Percentiles rank a stretch among this genome's conserved stretches.
These are phyloP conservation scores for Phlyctochytrium arcticum DNA, from an alignment of 192 early-diverging fungal genomes.

Conservation along the genomic window DNA sequence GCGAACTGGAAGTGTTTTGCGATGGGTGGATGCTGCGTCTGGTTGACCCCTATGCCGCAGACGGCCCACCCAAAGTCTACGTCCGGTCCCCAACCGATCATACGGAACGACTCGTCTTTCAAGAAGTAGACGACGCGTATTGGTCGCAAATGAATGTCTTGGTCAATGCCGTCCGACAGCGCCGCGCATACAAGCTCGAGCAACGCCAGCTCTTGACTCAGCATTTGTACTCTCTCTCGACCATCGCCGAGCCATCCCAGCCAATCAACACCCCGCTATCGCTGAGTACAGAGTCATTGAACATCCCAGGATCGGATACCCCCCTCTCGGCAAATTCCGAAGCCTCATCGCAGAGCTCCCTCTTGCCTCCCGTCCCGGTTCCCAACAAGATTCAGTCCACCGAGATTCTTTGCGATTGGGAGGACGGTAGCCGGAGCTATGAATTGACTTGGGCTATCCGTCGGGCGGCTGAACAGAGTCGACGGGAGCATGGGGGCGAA, in stretches of 20 bases:
- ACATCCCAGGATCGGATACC: too few species aligned
- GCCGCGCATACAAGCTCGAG: too few species aligned
- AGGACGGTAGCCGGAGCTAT: not conserved
- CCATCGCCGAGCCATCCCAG: not conserved
- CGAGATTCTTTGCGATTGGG: not conserved
- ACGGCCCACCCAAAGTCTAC: not conserved
- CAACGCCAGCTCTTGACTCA: too few species aligned
- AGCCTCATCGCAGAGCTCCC: too few species aligned
- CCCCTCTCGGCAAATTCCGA: not conserved
- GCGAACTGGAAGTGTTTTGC: slow-evolving; percentile 1
- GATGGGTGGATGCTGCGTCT: not conserved
- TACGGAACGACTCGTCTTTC: not conserved
- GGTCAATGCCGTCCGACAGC: slow-evolving; percentile 3
- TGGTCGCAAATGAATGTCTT: not conserved
- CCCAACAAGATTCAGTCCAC: too few species aligned
- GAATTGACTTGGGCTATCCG: slow-evolving; percentile 7
- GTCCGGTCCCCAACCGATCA: not conserved
- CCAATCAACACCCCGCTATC: too few species aligned
- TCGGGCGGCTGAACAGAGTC: not conserved
- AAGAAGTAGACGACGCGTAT: not conserved
- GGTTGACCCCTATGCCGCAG: not conserved
- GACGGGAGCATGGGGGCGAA: too few species aligned
- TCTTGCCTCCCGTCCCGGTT: too few species aligned
- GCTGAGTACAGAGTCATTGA: too few species aligned
- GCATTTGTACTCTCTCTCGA: too few species aligned